phyloP scores from a whole-genome alignment of 768 basidiomycete genomes.

The Kondoa malvinella region DNA sequence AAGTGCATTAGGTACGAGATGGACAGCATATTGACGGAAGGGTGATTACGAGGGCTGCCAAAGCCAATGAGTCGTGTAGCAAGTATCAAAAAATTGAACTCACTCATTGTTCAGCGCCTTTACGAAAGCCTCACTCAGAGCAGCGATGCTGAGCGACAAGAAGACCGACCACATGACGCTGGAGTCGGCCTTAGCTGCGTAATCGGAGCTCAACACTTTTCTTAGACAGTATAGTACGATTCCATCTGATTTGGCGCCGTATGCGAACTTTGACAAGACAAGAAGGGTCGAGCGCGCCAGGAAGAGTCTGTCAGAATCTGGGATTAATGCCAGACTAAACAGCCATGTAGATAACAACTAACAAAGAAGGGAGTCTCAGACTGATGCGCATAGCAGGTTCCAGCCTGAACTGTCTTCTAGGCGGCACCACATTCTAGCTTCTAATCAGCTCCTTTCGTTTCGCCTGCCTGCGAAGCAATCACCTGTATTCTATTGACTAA shows the following conservation, averaged over 20 bases:
- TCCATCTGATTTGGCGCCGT: neutral
- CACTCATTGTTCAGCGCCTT: neutral
- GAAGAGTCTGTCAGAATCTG: neutral
- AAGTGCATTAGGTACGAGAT: constrained; percentile 8
- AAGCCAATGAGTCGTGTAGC: neutral
- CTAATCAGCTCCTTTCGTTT: neutral
- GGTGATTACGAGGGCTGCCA: neutral
- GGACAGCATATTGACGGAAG: neutral
- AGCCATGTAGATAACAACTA: neutral
- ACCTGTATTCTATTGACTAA: constrained; percentile 1
- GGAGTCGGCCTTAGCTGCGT: neutral
- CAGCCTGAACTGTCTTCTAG: constrained; percentile 4
- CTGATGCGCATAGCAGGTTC: neutral
- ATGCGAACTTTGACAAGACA: constrained; percentile 6
- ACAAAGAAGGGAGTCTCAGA: neutral
- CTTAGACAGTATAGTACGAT: neutral
- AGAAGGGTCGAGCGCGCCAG: neutral
- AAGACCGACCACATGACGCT: constrained; percentile 8
- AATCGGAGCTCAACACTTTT: neutral
- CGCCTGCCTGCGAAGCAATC: neutral
- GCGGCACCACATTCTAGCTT: constrained; percentile 1
- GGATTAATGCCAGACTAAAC: neutral
- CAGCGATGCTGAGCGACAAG: neutral
- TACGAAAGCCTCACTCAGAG: constrained; percentile 2
- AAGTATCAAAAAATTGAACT: neutral